A percentile compares a stretch with the other conserved stretches of the same genome.
These are phyloP conservation scores for Malus sieversii DNA, from an alignment of 306 rosid genomes.

Conservation along the genomic window DNA sequence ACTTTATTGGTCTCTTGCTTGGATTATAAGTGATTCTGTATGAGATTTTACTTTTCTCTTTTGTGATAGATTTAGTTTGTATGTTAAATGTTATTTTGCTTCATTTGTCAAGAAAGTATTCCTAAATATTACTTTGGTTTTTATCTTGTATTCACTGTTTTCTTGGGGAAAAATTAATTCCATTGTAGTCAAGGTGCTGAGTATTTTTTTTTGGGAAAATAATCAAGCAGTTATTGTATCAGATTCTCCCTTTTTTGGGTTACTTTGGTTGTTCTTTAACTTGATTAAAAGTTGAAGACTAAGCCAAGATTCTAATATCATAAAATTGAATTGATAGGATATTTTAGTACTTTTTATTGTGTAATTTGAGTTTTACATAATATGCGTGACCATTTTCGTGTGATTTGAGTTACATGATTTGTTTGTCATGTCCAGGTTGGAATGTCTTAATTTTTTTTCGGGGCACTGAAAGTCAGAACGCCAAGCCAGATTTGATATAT, in stretches of 20 bases:
- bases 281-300: slow-evolving; percentile 7
- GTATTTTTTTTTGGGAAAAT: not conserved
- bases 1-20: slow-evolving; percentile 63
- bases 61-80: slow-evolving; percentile 28
- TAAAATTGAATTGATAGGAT: slow-evolving; percentile 3
- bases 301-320: slow-evolving; percentile 14
- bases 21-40: slow-evolving; percentile 79
- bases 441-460: slow-evolving; percentile 31
- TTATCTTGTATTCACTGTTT: slow-evolving; percentile 17
- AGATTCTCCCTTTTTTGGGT: not conserved
- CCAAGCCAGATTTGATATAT: slow-evolving; percentile 22
- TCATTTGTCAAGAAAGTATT: not conserved
- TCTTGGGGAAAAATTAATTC: slow-evolving; percentile 18
- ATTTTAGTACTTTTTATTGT: not conserved
- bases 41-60: slow-evolving; percentile 14
- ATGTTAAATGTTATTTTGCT: slow-evolving; percentile 4
- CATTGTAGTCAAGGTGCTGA: slow-evolving; percentile 14
- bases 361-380: slow-evolving; percentile 4
- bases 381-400: not conserved
- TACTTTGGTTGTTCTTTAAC: slow-evolving; percentile 1
- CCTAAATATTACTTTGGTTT: slow-evolving; percentile 1
- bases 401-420: slow-evolving; percentile 18
- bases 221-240: not conserved
- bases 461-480: slow-evolving; percentile 22
- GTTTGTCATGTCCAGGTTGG: slow-evolving; percentile 36